Base-by-base conservation (phyloP, 1,139 yeast genomes). In the Kodamaea fungicola region DNA sequence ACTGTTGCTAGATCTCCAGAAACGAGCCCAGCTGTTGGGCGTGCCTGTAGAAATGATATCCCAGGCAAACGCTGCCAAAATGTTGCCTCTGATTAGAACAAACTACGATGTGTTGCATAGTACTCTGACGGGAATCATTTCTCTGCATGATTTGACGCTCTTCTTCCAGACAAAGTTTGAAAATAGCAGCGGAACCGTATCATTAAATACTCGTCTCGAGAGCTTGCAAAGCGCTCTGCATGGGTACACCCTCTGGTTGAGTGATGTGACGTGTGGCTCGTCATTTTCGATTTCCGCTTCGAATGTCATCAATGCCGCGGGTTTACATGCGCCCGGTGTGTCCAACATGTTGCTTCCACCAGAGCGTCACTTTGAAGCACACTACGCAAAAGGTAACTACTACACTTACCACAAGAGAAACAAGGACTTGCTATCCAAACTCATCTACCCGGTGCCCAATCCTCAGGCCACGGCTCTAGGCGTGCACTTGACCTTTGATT, bases 331-430 rank as follows among this genome's bases (percentile, higher is more conserved):
- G 1, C 83, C 84, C 6, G 57, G 61, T 23, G 60, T 89, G 1
- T 74, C 92, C 10, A 86, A 86, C 51, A 53, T 83, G 70, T 51
- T 88, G 9, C 62, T 86, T 5, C 95, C 95, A 0, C 40, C 55
- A n/a, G 74, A 74, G 0, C 61, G 85, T 27, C 85, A 82, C 22
- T 56, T 76, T 31, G 64, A 64, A 25, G 74, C 83, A 6, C 76
- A 70, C 49, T 89, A 76, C 54, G 96, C 90, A 21, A 89, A 87
- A 59, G 97, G 97, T 0, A 86, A 82, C 46, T 89, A 89, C 57
- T 89, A 75, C 45, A 62, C 81, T 6, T 81, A 74, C 49, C 65
- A 71, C 13, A 28, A 35, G 9, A 32, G 33, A 31, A 28, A 37
- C 34, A 69, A 73, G 0, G 62, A 69, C 7, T 53, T 46, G 3